Base-by-base conservation (phyloP, 2,329 filamentous ascomycete species). In the Pseudopithomyces maydicus region DNA sequence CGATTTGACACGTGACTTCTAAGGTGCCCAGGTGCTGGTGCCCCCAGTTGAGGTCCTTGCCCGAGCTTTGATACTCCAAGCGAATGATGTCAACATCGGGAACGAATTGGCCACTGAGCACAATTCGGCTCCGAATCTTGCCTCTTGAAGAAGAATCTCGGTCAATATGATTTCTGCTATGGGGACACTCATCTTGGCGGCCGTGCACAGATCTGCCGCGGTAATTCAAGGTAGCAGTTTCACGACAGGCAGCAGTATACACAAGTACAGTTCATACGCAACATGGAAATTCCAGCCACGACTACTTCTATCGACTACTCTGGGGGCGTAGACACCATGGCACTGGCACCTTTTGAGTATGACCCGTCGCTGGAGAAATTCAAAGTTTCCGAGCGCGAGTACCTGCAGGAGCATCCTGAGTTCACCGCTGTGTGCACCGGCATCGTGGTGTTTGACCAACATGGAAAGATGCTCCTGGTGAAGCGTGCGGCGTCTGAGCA, bases 401-500 rank as follows among this genome's bases (percentile, higher is more conserved):
- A 65, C 41, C 60, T 74, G 4, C 52, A 54, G 23, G 63, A 66
- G 32, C 66, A 74, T 54, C 46, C 64, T 10, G 57, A 73, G 29
- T 69, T 69, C 44, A 42, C 69, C n/a, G 52, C 65, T 8, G 54
- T 76, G 12, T 70, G 60, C 17, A 69, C 67, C 6, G 74, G 73
- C 14, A 64, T 69, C 22, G 58, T 70, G 1, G 66, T 77, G 1
- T 77, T 76, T 59, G 63, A 75, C 50, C 42, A 55, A 11, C 61
- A 73, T 15, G 66, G 67, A 6, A 71, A 70, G 36, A 39, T 76
- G 33, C 65, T 77, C 7, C 64, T 77, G 14, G 70, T 77, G 22
- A 73, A 75, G 59, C 72, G 74, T 19, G 71, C 71, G 36, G 65
- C 66, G n/a, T 62, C 70, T 1, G 74, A 77, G 44, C 64, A 57